Base-by-base conservation (phyloP, 2,329 filamentous ascomycete species). In the Chaetomium olivaceum region DNA sequence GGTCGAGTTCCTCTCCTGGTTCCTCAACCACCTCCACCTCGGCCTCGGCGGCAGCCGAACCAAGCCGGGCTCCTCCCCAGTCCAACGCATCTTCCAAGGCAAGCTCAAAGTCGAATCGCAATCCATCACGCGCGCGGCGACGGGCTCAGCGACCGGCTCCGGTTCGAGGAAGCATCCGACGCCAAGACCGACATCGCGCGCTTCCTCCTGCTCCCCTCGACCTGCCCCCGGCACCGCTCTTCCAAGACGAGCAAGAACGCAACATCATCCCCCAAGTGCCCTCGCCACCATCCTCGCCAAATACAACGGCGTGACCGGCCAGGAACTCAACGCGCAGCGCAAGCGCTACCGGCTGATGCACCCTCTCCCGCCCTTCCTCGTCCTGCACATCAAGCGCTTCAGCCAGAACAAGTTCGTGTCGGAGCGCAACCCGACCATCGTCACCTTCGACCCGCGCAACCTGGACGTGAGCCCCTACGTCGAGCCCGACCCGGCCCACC, bases 351-450 rank as follows among this genome's bases (percentile, higher is more conserved):
- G 94, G 19, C 84, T 99, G 4, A 81, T 96, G 57, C 93, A 97
- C 74, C 95, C 95, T 0, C 83, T 99, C 0, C 95, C 95, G 0
- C 94, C 93, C 0, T 98, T 90, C 75, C 87, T 99, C 21, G 82
- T 95, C 61, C 92, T 99, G 80, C 94, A 99, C 80, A 89, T 98
- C 81, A 98, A 98, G 81, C 92, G 95, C 72, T 99, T 99, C 83
- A 92, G 89, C 71, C 89, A 91, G 71, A 99, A 99, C 82, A 97
- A 97, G 77, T 99, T 99, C 75, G 91, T 99, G 23, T 87, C 90
- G 2, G 94, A 98, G 79, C 91, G 95, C 59, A 99, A 99, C 77
- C 95, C 94, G 0, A 99, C 95, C 11, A 99, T 99, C 74, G 95
- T 99, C 69, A 98, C 94, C 0, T 99, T 98, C 77, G 92, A 94